Conservation (phyloP, 1,284 basidiomycete genomes). For the Anthracocystis walkeri region DNA sequence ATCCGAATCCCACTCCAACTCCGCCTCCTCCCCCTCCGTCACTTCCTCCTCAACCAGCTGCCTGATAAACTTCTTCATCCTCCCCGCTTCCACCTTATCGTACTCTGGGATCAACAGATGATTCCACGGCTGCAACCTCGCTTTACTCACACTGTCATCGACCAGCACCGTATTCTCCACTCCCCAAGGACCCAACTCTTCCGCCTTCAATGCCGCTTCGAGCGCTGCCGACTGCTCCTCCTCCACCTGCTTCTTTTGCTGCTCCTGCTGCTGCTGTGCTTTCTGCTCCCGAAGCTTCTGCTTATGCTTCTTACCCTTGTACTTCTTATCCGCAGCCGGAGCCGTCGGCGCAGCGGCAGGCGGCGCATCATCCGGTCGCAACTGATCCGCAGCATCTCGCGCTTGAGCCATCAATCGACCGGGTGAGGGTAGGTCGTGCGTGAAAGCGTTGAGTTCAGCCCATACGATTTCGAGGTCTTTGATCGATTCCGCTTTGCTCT, state of each 20-base stretch:
- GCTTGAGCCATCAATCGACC: slow-evolving; percentile 36
- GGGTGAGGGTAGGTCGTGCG: neutral
- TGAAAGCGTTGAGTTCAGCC: slow-evolving; percentile 72
- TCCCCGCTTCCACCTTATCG: slow-evolving; percentile 29
- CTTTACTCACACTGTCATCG: slow-evolving; percentile 84
- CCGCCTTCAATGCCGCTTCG: slow-evolving; percentile 16
- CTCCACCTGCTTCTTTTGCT: slow-evolving; percentile 3
- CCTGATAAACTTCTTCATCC: slow-evolving; percentile 30
- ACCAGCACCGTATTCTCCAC: slow-evolving; percentile 82
- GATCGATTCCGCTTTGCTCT: slow-evolving; percentile 64
- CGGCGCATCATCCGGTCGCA: slow-evolving; percentile 20
- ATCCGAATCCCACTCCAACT: slow-evolving; percentile 45
- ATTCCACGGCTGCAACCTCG: slow-evolving; percentile 78
- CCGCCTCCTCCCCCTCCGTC: slow-evolving; percentile 6
- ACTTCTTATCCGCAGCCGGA: slow-evolving; percentile 17
- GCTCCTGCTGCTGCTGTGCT: slow-evolving; percentile 1
- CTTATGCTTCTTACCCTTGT: slow-evolving; percentile 7
- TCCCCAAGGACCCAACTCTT: slow-evolving; percentile 70
- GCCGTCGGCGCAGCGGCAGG: slow-evolving; percentile 10
- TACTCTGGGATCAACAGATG: slow-evolving; percentile 64
- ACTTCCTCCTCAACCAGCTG: slow-evolving; percentile 17
- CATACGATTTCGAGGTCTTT: slow-evolving; percentile 84
- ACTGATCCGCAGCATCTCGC: slow-evolving; percentile 30
- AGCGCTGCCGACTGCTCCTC: slow-evolving; percentile 11
- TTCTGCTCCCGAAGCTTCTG: neutral